Evolutionary conservation across 805 yeast species (phyloP), one percentile per base, ranked within the genome.

Genomic region (Pichia insulana): DNA sequence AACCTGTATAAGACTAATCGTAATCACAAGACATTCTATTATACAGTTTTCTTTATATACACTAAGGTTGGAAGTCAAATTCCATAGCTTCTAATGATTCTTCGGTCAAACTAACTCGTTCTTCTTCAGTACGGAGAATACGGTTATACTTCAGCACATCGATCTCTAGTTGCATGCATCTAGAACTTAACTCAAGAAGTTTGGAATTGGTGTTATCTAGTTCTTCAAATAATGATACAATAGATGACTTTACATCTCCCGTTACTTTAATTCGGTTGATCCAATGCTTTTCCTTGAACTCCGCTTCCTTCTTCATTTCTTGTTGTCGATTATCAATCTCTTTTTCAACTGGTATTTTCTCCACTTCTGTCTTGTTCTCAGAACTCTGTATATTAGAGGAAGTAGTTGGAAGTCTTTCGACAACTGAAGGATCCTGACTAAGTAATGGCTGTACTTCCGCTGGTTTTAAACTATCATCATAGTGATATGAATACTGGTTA

Each of bases 81-180:
- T 71, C 59, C 57, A 74, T 63, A 44, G 72, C 73, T 47, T 73
- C 78, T 34, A 74, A 58, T 50, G 71, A 72, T 46, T 74, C 78
- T 35, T 59, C 69, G 27, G 56, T 52, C 26, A 61, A 39, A 19
- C 51, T 48, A 20, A 55, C 48, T 28, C 54, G 48, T 15, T 49
- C 45, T 15, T 55, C 61, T 33, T 60, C 65, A 34, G 51, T 52
- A 26, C 43, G 45, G 11, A 51, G 40, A 20, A 58, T 42, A 30
- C 65, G 46, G 12, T 49, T 46, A 30, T 49, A 50, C 36, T 54
- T 50, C 32, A 52, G 52, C 34, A 54, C 57, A 19, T 59, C 65
- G 27, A 57, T 44, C 25, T 59, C 62, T 18, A 55, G 36, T 18
- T 50, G 56, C 13, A 58, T 36, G 35, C 51, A 42, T 16, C 55